phyloP scores from a whole-genome alignment of 2,329 filamentous ascomycete species.

The Tolypocladium endophyticum region DNA sequence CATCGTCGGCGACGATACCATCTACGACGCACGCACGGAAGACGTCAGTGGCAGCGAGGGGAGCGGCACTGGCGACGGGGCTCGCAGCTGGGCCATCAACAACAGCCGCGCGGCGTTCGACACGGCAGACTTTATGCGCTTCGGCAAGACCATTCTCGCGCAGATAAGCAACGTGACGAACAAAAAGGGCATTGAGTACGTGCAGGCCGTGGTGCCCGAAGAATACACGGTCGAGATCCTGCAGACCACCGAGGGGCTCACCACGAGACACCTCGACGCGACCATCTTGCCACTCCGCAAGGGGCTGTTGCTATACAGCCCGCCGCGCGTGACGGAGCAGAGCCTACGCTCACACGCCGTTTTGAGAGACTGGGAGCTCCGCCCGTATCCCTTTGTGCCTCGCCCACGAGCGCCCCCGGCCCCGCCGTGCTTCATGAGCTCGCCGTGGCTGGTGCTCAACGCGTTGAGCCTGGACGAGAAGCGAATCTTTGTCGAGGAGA shows the following conservation, averaged over 20 bases:
- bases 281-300: background rate
- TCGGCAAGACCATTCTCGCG: slow-evolving; percentile 1
- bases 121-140: slow-evolving; percentile 1
- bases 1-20: background rate
- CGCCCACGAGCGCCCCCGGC: background rate
- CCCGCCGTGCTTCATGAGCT: slow-evolving; percentile 1
- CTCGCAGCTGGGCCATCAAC: slow-evolving; percentile 1
- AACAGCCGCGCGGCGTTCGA: slow-evolving; percentile 1
- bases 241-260: background rate
- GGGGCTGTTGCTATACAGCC: background rate
- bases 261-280: slow-evolving; percentile 1
- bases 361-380: background rate
- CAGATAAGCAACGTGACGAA: slow-evolving; percentile 1
- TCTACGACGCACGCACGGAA: background rate
- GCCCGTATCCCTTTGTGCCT: background rate
- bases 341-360: background rate
- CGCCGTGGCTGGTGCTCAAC: slow-evolving; percentile 2
- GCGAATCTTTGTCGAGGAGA: background rate
- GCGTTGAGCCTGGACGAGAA: slow-evolving; percentile 1
- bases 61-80: background rate
- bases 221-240: slow-evolving; percentile 1
- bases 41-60: background rate
- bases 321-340: background rate
- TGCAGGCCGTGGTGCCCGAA: background rate
- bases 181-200: background rate